These are phyloP conservation scores for Centella asiatica DNA, from an alignment of 129 eudicot species.

Conservation along the genomic window DNA sequence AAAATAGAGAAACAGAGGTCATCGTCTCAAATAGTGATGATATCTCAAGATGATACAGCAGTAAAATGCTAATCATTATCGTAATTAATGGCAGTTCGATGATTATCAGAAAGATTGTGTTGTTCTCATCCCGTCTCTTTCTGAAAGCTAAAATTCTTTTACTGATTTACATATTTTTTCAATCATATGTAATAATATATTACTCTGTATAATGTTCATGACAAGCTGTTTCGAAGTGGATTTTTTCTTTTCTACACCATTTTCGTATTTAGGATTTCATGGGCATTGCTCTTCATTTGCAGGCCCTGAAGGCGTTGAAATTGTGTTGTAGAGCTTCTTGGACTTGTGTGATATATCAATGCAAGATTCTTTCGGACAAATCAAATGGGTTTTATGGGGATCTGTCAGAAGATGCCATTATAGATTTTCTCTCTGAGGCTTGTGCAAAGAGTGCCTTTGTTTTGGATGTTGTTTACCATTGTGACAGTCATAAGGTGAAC, in stretches of 20 bases:
- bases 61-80: background rate
- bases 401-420: slow-evolving; percentile 38
- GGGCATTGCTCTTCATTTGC: slow-evolving; percentile 18
- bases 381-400: slow-evolving; percentile 30
- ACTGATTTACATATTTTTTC: background rate
- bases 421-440: slow-evolving; percentile 49
- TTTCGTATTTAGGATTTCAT: slow-evolving; percentile 11
- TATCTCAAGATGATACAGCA: too few relatives aligned
- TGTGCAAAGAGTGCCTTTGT: slow-evolving; percentile 53
- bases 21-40: too few relatives aligned
- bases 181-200: background rate
- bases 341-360: slow-evolving; percentile 39
- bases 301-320: slow-evolving; percentile 61
- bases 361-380: slow-evolving; percentile 29
- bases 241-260: background rate
- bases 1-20: background rate
- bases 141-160: too few relatives aligned
- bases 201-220: background rate
- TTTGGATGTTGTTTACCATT: slow-evolving; percentile 51
- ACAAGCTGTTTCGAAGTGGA: background rate
- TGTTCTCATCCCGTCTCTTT: background rate
- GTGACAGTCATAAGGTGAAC: slow-evolving; percentile 35
- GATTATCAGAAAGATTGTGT: background rate
- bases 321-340: slow-evolving; percentile 77
- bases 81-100: background rate